Base-by-base conservation (phyloP, 371 early-diverging fungal species). In the Actinomortierella ambigua region DNA sequence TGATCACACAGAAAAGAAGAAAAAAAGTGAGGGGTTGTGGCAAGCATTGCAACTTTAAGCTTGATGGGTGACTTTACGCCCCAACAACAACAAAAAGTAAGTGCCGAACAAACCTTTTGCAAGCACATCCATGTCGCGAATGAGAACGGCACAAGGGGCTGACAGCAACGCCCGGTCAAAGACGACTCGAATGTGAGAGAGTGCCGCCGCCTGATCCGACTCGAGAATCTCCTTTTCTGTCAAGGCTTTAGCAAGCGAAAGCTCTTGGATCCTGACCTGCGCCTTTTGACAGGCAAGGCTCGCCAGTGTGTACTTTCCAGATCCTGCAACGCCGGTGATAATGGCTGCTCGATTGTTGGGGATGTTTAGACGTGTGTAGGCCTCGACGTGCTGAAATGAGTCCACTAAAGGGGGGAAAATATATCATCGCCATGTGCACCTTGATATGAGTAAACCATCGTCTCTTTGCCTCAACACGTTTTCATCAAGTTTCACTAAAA, bases 91-190 rank as follows among this genome's bases (percentile, higher is more conserved):
- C n/a, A n/a, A 34, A 11, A 4, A 34, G 34, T 34, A 34, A 34
- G 4, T 34, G 34, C 34, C 4, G 11, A 34, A 3, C 23, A 0
- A 53, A 65, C 71, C 61, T 60, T 66, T 71, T 1, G 73, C 73
- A 40, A 71, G 57, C 11, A 50, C 42, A 48, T 71, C 73, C 46
- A 71, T 17, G 14, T 71, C 73, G 24, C 62, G 59, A 23, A 71
- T 29, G 1, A 71, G 27, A 11, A 71, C 53, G 34, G 66, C 66
- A 18, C 73, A 65, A 0, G 73, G 73, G 0, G 73, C 59, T 0
- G 66, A 58, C 15, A 65, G 66, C n/a, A 71, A 43, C 0, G 73
- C 73, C 27, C 51, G 57, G 41, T 71, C 66, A 26, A 71, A 71
- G 2, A 71, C 60, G 0, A 63, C 49, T 3, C 53, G 55, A 23